Base-by-base conservation (phyloP, 179 eudicot species). In the Patellifolia procumbens region DNA sequence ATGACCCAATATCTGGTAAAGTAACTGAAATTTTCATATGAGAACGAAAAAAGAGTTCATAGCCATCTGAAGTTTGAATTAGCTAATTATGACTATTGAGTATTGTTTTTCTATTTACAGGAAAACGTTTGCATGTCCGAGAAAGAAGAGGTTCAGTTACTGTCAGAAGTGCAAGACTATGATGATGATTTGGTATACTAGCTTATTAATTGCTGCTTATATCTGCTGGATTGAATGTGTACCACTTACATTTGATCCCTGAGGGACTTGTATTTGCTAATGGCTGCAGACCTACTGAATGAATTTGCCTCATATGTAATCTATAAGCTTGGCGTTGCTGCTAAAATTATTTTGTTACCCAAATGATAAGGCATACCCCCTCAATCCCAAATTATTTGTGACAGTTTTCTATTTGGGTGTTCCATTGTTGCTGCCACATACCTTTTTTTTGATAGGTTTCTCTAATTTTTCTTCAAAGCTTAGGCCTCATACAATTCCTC, bases 1-100 rank as follows among this genome's bases (percentile, higher is more conserved):
- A 80, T 87, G 74, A 84, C 81, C 79, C 76, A 80, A 67, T 72
- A 85, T 71, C 64, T 81, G 86, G 93, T 88, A 82, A 80, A 70
- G 7, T 53, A 42, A 72, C 31, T 77, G 39, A 51, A 26, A 22
- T 48, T 53, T 59, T 32, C 70, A 48, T 64, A 12, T 60, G 76
- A 39, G 24, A 51, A 51, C 48, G 35, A 20, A 34, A 19, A 37
- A 5, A 31, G 32, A 26, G 9, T 46, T 48, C 22, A 74, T 19
- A 56, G 62, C 43, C n/a, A 29, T 55, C 73, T 15, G 52, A 39
- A n/a, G 5, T 67, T 32, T 17, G 48, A 68, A 46, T 58, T 28
- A 26, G 19, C 42, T 74, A 17, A 32, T 61, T 64, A 22, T 52
- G 53, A 29, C 31, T 43, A 8, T 42, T 13, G 22, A 42, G 56